These are phyloP conservation scores for Iberis pinnata DNA, from an alignment of 345 rosid genomes.

Conservation along the genomic window DNA sequence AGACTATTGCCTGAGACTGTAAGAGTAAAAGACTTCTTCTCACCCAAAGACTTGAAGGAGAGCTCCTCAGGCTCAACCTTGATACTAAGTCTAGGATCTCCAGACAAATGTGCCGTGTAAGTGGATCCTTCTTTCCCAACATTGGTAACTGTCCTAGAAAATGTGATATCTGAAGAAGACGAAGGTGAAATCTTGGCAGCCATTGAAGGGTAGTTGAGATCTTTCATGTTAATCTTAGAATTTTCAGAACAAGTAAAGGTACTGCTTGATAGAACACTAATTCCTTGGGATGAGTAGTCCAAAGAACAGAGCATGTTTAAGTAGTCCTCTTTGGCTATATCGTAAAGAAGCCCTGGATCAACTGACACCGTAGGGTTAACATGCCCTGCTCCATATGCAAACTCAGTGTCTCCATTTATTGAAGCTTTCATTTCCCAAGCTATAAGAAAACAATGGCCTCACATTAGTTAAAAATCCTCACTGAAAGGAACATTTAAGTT, in stretches of 20 bases:
- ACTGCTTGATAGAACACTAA: slow-evolving; percentile 23
- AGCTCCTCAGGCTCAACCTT: slow-evolving; percentile 23
- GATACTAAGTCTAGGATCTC: slow-evolving; percentile 8
- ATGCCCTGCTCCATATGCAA: slow-evolving; percentile 42
- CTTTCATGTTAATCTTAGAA: slow-evolving; percentile 7
- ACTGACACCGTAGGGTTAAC: slow-evolving; percentile 32
- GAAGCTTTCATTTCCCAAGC: slow-evolving; percentile 35
- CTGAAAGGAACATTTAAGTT: not conserved
- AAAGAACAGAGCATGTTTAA: slow-evolving; percentile 37
- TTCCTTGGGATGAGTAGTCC: slow-evolving; percentile 7
- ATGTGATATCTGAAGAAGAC: slow-evolving; percentile 19
- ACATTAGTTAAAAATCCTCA: not conserved
- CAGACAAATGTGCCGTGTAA: slow-evolving; percentile 24
- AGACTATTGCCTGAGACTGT: slow-evolving; percentile 27
- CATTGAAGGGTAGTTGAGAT: slow-evolving; percentile 42
- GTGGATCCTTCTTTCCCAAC: slow-evolving; percentile 25
- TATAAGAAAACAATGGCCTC: not conserved
- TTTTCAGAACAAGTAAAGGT: slow-evolving; percentile 27
- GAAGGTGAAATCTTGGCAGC: slow-evolving; percentile 12
- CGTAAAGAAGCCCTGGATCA: slow-evolving; percentile 44
- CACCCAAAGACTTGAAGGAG: slow-evolving; percentile 16
- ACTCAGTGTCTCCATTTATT: slow-evolving; percentile 29
- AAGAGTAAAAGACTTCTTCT: slow-evolving; percentile 23
- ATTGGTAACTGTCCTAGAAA: slow-evolving; percentile 34
- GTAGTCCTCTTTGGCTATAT: slow-evolving; percentile 26